Evolutionary conservation across 257 asterid genomes (phyloP), one percentile per base, ranked within the genome.

Genomic region (Solanum paucissectum): DNA sequence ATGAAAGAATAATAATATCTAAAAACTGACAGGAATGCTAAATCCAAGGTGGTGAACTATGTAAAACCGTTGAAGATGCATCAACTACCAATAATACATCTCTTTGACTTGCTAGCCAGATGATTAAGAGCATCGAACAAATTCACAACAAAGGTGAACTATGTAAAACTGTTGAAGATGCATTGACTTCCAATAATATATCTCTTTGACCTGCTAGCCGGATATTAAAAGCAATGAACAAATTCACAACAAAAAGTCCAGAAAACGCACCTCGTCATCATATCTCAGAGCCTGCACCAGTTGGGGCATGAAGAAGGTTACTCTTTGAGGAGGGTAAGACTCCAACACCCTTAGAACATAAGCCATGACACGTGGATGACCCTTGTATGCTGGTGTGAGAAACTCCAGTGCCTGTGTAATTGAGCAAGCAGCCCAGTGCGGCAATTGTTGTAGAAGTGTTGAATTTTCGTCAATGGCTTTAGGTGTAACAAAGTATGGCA

Each of bases 311-410:
- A 97, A 97, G 92, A 97, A 97, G 77, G 99, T 96, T 90, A 97
- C 99, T 87, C 94, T 87, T 88, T 92, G 98, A 72, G 99, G 99
- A 44, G 99, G 99, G 92, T 97, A 97, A 87, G 99, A 93, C 89
- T 97, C 99, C 96, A 97, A 91, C 90, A 97, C 99, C 93, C 99
- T 94, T 82, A 97, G 98, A 89, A 97, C 95, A 92, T 97, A 97
- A 90, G 99, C 99, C 99, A 97, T 97, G 90, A 97, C 99, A 82
- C 99, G 98, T 69, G 98, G 95, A 93, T 97, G 99, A 84, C 99
- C 99, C 92, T 95, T 97, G 91, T 93, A 97, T 40, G 98, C 94
- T 25, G 99, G 99, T 87, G 99, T 93, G 87, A 97, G 98, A 89
- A 97, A 97, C 88, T 95, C 99, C 93, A 97, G 88, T 74, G 98